Conservation (phyloP, 2,329 filamentous ascomycete genomes). For the Neonectria magnoliae region DNA sequence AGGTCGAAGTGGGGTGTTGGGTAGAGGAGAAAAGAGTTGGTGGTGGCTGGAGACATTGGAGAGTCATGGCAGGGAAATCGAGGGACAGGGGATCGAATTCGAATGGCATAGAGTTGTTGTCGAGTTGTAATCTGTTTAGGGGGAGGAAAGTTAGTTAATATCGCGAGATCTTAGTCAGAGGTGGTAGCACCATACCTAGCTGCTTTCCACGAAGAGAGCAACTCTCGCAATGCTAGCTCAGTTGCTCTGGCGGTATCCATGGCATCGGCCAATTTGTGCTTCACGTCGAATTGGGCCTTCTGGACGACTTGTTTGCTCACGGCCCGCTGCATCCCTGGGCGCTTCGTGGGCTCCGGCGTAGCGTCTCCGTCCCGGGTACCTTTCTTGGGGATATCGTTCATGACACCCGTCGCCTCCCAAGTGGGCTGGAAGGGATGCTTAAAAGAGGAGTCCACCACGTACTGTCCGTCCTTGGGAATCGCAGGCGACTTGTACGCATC, state of each 20-base stretch:
- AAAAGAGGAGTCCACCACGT: slow-evolving; percentile 57
- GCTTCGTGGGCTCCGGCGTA: slow-evolving; percentile 49
- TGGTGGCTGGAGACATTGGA: slow-evolving; percentile 82
- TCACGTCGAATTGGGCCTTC: slow-evolving; percentile 71
- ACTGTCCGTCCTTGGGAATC: slow-evolving; percentile 55
- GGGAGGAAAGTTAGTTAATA: slow-evolving; percentile 21
- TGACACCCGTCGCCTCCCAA: slow-evolving; percentile 83
- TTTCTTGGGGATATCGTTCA: slow-evolving; percentile 73
- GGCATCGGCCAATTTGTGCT: slow-evolving; percentile 73
- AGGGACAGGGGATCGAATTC: slow-evolving; percentile 88
- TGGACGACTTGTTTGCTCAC: slow-evolving; percentile 63
- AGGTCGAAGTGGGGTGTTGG: slow-evolving; percentile 79
- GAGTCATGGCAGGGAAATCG: slow-evolving; percentile 85
- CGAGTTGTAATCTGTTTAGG: slow-evolving; percentile 61
- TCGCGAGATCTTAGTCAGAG: background rate
- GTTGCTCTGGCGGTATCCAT: slow-evolving; percentile 83
- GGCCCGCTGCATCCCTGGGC: slow-evolving; percentile 51
- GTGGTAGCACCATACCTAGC: slow-evolving; percentile 72
- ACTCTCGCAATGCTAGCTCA: slow-evolving; percentile 84
- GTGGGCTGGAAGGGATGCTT: slow-evolving; percentile 64
- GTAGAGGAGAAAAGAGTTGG: slow-evolving; percentile 84
- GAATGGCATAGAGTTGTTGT: slow-evolving; percentile 67
- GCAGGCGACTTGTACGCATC: slow-evolving; percentile 51
- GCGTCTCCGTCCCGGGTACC: slow-evolving; percentile 45
- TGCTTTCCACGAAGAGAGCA: slow-evolving; percentile 82